Base-by-base conservation (phyloP, 2,329 filamentous ascomycete genomes). In the Fusarium anthophilum region DNA sequence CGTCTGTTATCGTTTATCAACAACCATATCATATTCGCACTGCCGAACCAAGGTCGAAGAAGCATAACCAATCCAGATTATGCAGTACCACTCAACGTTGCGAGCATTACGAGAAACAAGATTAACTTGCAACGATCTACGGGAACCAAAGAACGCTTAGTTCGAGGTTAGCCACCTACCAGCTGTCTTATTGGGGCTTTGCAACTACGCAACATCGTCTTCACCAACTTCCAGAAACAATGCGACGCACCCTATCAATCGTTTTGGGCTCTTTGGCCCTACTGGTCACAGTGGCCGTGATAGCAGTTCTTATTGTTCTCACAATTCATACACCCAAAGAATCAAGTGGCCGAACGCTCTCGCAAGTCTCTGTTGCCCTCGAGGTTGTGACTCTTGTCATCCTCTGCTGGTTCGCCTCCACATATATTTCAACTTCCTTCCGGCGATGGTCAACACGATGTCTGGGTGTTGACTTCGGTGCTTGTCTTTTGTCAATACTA, bases 401-500 rank as follows among this genome's bases (percentile, higher is more conserved):
- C n/a, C 37, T 80, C 5, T 70, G 66, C 41, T 80, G 78, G 73
- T 71, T 65, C 72, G 84, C 57, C 82, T 87, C 75, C 77, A 80
- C 84, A 28, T 77, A 75, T 47, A 41, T 71, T 58, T 66, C 77
- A 10, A 55, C 53, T 20, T 64, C 73, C 11, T 71, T 78, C n/a
- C 73, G 75, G 14, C 59, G 75, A 24, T 74, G 75, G 47, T 81
- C 78, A 15, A 67, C 64, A 38, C 68, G 64, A n/a, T 75, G 76
- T 30, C 74, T 78, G 3, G 73, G 62, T 12, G 54, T 81, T 39
- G 75, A 78, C 47, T 77, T 80, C 39, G 78, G 78, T 39, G 51
- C 78, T 32, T 76, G 78, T 45, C 73, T 88, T 15, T 63, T 86
- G 17, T 72, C 83, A 12, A 87, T 85, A 64, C 80, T 84, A 6